Percentiles rank a stretch among this genome's conserved stretches.
Evolutionary conservation across 2,329 filamentous ascomycete species (phyloP).

Genomic region (Zymoseptoria tritici): DNA sequence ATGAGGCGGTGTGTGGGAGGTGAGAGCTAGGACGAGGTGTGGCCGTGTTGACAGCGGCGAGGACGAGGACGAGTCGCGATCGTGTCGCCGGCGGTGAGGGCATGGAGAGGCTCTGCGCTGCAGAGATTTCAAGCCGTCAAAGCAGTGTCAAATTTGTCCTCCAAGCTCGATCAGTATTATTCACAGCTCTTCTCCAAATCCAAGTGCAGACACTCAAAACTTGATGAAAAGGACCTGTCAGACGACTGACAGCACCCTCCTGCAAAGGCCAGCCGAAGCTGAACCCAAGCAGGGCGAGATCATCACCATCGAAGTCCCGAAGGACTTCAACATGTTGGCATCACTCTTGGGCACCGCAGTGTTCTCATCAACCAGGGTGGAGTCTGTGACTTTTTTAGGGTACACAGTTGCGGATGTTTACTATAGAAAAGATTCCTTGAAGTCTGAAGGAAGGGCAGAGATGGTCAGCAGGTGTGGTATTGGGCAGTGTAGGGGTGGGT

Average conservation of each 20-base stretch:
- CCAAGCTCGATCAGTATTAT: background rate
- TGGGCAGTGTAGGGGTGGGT: constrained; percentile 6
- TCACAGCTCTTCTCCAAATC: constrained; percentile 17
- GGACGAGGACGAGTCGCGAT: background rate
- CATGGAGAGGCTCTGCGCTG: background rate
- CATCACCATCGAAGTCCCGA: constrained; percentile 24
- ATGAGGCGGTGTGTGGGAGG: background rate
- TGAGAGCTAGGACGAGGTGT: background rate
- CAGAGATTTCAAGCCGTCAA: background rate
- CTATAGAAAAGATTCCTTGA: constrained; percentile 95
- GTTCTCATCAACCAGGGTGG: constrained; percentile 30
- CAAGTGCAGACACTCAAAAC: constrained; percentile 13
- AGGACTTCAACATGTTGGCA: constrained; percentile 22
- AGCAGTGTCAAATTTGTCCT: background rate
- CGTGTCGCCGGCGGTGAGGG: background rate
- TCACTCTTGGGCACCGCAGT: constrained; percentile 31
- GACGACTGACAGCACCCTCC: constrained; percentile 29
- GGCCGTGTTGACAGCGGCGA: background rate
- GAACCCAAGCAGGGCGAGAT: constrained; percentile 28
- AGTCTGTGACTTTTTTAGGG: constrained; percentile 69
- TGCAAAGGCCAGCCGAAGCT: constrained; percentile 28
- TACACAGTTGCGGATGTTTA: constrained; percentile 88
- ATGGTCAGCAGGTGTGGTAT: constrained; percentile 1
- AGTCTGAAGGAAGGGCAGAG: constrained; percentile 22
- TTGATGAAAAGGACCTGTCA: constrained; percentile 30